Base-by-base conservation (phyloP, 1,284 basidiomycete species). In the Ceratorhiza oryzae-sativae region DNA sequence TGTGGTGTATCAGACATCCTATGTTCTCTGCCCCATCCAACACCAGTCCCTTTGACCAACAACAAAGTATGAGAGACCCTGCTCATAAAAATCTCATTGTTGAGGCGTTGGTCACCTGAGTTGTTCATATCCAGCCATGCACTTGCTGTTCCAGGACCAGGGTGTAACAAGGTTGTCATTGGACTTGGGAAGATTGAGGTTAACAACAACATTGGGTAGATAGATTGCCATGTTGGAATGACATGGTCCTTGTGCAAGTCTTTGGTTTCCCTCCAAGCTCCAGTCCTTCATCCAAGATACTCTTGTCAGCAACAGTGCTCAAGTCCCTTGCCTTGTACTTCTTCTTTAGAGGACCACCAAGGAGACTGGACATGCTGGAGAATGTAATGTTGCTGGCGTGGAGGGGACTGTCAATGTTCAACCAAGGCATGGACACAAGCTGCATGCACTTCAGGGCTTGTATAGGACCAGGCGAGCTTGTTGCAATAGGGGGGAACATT, bases 1-100 rank as follows among this genome's bases (percentile, higher is more conserved):
- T n/a, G n/a, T n/a, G 92, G 91, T 1, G 92, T 93, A 0, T 89
- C 90, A 3, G 91, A 92, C 15, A 87, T 86, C 62, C 75, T 86
- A 82, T 90, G 92, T 36, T 80, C 79, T n/a, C n/a, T n/a, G 67
- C 83, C 84, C 61, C 84, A 83, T 9, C 59, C 60, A 42, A 61
- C 53, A 60, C 79, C 77, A 65, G 81, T 78, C 34, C 81, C 82
- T 75, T 87, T 84, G 27, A 85, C 82, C 12, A 85, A 85, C 12
- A 62, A 71, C 25, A 32, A 59, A 2, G 58, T 70, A 42, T 71
- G 63, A 0, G 85, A 84, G 1, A 86, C 85, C n/a, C 92, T 84
- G 0, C 88, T 88, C 39, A 86, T 86, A 75, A 88, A 81, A 74
- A 93, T 91, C 78, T 91, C 91, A 5, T 85, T 85, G 70, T 92